Conservation (phyloP, 139 green algal species). For the Haematococcus lacustris region DNA sequence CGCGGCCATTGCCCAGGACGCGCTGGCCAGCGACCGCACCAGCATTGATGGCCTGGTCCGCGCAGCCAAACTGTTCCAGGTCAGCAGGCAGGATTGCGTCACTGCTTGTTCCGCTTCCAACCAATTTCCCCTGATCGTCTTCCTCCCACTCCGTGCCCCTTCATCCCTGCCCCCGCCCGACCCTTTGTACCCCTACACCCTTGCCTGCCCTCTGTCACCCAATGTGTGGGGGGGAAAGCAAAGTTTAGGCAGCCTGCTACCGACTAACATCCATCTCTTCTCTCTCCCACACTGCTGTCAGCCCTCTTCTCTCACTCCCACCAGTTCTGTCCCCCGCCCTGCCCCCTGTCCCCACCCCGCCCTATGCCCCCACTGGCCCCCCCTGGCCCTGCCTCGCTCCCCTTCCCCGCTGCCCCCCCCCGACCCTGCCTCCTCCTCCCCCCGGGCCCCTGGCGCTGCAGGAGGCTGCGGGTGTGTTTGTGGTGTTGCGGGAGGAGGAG, state of each 20-base stretch:
- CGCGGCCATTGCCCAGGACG: slow-evolving; percentile 68
- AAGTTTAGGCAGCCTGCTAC: too few relatives aligned
- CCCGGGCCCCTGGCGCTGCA: too few relatives aligned
- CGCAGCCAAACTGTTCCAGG: slow-evolving; percentile 66
- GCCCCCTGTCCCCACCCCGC: neutral
- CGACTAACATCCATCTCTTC: too few relatives aligned
- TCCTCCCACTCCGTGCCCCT: neutral
- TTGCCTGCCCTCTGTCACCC: too few relatives aligned
- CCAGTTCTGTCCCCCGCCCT: too few relatives aligned
- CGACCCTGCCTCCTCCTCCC: too few relatives aligned
- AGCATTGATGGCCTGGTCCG: slow-evolving; percentile 63
- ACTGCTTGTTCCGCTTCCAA: neutral
- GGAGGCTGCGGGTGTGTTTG: slow-evolving; percentile 77
- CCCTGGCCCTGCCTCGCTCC: too few relatives aligned
- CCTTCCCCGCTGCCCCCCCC: neutral
- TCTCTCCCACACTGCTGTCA: too few relatives aligned
- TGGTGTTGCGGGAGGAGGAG: slow-evolving; percentile 59
- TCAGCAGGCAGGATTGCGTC: slow-evolving; percentile 1
- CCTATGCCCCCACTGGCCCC: neutral
- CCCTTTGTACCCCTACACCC: too few relatives aligned
- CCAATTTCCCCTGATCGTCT: neutral
- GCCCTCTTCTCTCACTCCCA: too few relatives aligned
- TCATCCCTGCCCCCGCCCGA: neutral
- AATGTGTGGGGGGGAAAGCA: too few relatives aligned
- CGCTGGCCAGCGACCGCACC: slow-evolving; percentile 57